Conservation (phyloP, 495 filamentous ascomycete genomes). For the Hypomontagnella submonticulosa region DNA sequence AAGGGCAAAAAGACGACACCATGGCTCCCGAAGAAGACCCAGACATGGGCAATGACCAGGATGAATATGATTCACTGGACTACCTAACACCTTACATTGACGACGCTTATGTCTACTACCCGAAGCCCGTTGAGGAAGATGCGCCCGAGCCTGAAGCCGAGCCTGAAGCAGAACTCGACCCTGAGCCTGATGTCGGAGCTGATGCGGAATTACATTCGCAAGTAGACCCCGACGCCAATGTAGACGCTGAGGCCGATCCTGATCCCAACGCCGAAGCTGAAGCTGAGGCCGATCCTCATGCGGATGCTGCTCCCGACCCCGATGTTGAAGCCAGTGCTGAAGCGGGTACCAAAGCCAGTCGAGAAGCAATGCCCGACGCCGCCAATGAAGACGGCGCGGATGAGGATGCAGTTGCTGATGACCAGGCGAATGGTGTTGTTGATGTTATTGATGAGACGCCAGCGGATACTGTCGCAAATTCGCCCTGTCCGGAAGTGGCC, state of each 20-base stretch:
- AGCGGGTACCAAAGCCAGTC: background rate
- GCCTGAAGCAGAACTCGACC: conserved; percentile 20
- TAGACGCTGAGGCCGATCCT: conserved; percentile 5
- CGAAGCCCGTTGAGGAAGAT: conserved; percentile 26
- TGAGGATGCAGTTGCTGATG: conserved; percentile 1
- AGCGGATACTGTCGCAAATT: conserved; percentile 38
- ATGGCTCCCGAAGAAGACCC: background rate
- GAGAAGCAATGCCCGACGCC: conserved; percentile 7
- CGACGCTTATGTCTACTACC: conserved; percentile 34
- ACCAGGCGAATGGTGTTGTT: conserved; percentile 10
- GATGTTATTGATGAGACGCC: conserved; percentile 39
- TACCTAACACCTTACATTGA: conserved; percentile 49
- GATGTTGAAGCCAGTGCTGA: conserved; percentile 13
- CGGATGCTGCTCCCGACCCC: conserved; percentile 2
- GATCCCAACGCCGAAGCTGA: background rate
- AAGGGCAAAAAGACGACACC: conserved; percentile 2
- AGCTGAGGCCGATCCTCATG: conserved; percentile 3
- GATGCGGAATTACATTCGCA: too few relatives aligned
- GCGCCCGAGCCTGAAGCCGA: too few relatives aligned
- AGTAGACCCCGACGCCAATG: too few relatives aligned
- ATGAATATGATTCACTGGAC: conserved; percentile 21
- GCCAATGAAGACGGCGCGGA: conserved; percentile 19
- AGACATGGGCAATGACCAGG: conserved; percentile 1
- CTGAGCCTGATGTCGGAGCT: background rate
- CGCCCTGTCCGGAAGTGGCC: conserved; percentile 26